Percentiles rank a stretch among this genome's conserved stretches.
Evolutionary conservation across 345 rosid species (phyloP).

Genomic region (Diplotaxis tenuifolia): DNA sequence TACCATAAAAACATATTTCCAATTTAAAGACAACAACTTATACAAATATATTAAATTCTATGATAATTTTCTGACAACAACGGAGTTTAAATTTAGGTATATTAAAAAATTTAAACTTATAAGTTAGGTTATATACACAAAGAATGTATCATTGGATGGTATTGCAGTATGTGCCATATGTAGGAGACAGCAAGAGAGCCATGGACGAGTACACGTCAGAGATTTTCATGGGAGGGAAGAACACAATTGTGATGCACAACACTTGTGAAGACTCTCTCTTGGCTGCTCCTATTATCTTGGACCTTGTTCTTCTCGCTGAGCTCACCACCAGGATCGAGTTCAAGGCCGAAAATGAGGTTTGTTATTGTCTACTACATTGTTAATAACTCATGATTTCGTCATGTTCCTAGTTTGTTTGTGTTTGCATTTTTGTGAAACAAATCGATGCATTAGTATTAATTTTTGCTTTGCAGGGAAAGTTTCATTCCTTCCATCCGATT

Average conservation of each 20-base stretch:
- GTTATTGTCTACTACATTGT: neutral
- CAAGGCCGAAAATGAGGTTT: conserved; percentile 81
- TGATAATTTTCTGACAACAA: too few species aligned
- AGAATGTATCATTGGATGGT: conserved; percentile 1
- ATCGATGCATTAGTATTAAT: neutral
- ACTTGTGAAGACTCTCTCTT: conserved; percentile 95
- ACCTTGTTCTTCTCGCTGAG: conserved; percentile 93
- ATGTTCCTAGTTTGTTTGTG: neutral
- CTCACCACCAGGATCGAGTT: conserved; percentile 88
- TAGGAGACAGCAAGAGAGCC: conserved; percentile 98
- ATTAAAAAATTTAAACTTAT: neutral
- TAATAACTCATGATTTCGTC: neutral
- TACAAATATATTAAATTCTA: too few species aligned
- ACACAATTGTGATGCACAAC: conserved; percentile 90
- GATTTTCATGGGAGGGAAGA: conserved; percentile 96
- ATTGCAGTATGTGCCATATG: conserved; percentile 85
- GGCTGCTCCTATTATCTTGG: conserved; percentile 96
- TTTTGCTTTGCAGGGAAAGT: conserved; percentile 62
- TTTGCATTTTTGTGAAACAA: neutral
- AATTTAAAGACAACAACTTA: too few species aligned
- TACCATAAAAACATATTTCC: too few species aligned
- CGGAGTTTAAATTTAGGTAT: too few species aligned
- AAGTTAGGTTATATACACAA: neutral
- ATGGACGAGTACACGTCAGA: conserved; percentile 99
- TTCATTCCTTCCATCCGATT: conserved; percentile 97